Base-by-base conservation (phyloP, 441 rosid species). In the Corymbia calophylla region DNA sequence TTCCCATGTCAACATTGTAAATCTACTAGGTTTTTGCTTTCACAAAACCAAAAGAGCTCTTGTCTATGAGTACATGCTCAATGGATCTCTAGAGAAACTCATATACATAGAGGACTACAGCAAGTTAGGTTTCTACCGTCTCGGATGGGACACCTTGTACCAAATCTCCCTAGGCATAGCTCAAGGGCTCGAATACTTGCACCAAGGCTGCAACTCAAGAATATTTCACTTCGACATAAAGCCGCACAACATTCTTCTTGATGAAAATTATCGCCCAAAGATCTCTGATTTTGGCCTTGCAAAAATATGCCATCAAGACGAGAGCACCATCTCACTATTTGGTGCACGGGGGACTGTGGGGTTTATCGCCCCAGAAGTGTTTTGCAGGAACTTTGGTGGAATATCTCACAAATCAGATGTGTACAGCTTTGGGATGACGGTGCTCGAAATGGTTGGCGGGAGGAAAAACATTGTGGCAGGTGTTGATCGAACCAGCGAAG, bases 361-460 rank as follows among this genome's bases (percentile, higher is more conserved):
- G 12, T 87, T 87, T 29, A 87, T 87, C 19, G 88, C 91, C 47
- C 89, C 82, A 10, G 91, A 89, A 47, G 86, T 87, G 23, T 82
- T 53, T 21, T 64, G 55, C 5, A 64, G 73, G 17, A 85, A 44
- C 35, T 32, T 90, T 47, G 89, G 89, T 18, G 35, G 21, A 35
- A 86, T 88, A 53, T 85, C 89, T 68, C 64, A 77, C 49, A 88
- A 68, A 32, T 68, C 86, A 1, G 85, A 87, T n/a, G 89, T 48
- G 7, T 89, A 87, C 64, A 89, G 88, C 53, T 89, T 70, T 11
- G 87, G 91, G 31, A 89, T 89, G 90, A 68, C 80, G 62, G 87
- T 89, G 47, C 48, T 89, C 9, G 62, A 54, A 9, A 89, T 89
- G 89, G 56, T 55, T 7, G 58, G 80, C 4, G 54, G 88, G 49